Base-by-base conservation (phyloP, 1,284 basidiomycete genomes). In the Cryptococcus sp. region DNA sequence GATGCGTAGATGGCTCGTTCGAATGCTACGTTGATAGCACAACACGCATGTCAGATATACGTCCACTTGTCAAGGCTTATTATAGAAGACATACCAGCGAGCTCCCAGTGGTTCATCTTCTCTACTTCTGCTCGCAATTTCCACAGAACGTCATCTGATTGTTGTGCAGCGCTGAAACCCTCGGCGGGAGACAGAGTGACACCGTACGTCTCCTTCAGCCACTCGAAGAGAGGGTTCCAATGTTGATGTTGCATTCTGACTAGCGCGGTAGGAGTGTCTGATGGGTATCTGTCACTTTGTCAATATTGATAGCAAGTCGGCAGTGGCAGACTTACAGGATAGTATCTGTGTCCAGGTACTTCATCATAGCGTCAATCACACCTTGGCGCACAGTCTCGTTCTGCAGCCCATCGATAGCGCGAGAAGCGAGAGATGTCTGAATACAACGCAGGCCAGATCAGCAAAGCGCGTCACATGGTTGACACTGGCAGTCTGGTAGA, bases 271-370 rank as follows among this genome's bases (percentile, higher is more conserved):
- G 94, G 93, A 58, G 86, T 81, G 48, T 89, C 84, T 70, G 91
- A 85, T 63, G 91, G 88, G 79, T 93, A 98, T 74, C 91, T 93
- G 70, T 10, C 5, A 8, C 30, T 35, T 35, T 35, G 13, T 35
- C 30, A 35, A 13, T 35, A 35, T 35, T 35, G 8, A 8, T 35
- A 8, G 25, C 3, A 38, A 41, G 57, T 17, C 58, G 53, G 17
- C n/a, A 17, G 42, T 20, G 45, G 20, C 35, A 13, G n/a, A 22
- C 83, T 57, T 65, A 93, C 93, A 91, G 93, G 60, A 99, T 86
- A 0, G 96, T 94, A 75, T 99, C 96, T 3, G 95, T 98, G 66
- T 97, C 89, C 39, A 99, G 80, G 78, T 98, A 99, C 63, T 87
- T 85, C 52, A 97, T 75, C 47, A 99, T 77, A 20, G 86, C 83